A percentile compares a stretch with the other conserved stretches of the same genome.
phyloP scores from a whole-genome alignment of 73 alveolate genomes.

The Breviolum minutum region DNA sequence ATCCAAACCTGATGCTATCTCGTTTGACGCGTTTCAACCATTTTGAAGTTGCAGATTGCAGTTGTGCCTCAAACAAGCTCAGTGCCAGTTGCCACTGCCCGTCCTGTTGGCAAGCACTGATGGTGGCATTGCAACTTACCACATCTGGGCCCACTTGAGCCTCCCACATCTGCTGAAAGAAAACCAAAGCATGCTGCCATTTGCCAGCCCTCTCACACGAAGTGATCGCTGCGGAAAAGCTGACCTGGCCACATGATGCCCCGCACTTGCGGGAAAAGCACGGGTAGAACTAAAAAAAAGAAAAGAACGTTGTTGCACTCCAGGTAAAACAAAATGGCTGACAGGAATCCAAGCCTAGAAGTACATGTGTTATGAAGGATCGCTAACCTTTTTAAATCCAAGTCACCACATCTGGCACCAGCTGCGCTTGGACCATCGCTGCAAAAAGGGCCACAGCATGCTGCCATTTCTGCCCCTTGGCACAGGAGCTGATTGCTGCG shows the following conservation, averaged over 20 bases:
- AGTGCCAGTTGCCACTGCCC: slow-evolving; percentile 45
- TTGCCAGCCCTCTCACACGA: slow-evolving; percentile 28
- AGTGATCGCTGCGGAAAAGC: slow-evolving; percentile 27
- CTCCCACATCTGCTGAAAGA: neutral
- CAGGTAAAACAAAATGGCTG: too few species aligned
- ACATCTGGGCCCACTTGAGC: neutral
- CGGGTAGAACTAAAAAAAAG: too few species aligned
- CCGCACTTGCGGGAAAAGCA: too few species aligned
- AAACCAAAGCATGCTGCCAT: slow-evolving; percentile 15
- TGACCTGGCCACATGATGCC: neutral
- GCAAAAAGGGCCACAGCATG: neutral
- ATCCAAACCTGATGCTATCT: neutral
- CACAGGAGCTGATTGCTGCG: slow-evolving; percentile 40
- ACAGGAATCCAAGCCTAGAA: too few species aligned
- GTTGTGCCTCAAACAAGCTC: neutral
- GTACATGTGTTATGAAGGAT: too few species aligned
- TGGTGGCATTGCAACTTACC: slow-evolving; percentile 41
- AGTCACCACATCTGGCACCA: slow-evolving; percentile 11
- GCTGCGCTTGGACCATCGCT: neutral
- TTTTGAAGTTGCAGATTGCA: too few species aligned
- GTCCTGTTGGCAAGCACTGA: slow-evolving; percentile 24
- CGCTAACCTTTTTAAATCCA: neutral
- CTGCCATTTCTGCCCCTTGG: slow-evolving; percentile 13
- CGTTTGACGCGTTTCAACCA: neutral
- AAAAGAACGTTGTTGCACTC: too few species aligned